These are phyloP conservation scores for Eragrostis nindensis DNA, from an alignment of 176 grass and related monocot genomes.

Conservation along the genomic window DNA sequence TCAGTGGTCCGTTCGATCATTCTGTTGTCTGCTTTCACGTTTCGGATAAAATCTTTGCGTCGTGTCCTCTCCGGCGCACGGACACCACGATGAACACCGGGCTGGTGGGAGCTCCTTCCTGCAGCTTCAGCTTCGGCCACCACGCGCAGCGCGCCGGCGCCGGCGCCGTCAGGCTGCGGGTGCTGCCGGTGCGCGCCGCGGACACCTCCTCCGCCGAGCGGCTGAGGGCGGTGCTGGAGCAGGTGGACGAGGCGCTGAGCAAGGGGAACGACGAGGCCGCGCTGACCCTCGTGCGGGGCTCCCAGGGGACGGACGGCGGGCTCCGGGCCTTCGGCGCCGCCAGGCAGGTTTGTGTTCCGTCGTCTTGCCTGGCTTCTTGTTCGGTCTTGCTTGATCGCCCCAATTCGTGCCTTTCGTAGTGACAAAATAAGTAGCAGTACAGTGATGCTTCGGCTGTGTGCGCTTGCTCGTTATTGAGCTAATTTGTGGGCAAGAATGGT, in stretches of 20 bases:
- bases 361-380: background rate
- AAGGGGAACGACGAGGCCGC: slow-evolving; percentile 65
- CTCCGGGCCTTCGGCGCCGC: slow-evolving; percentile 57
- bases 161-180: slow-evolving; percentile 8
- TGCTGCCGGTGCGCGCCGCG: slow-evolving; percentile 27
- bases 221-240: slow-evolving; percentile 45
- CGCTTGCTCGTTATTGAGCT: no score
- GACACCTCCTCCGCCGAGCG: slow-evolving; percentile 30
- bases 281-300: slow-evolving; percentile 59
- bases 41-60: background rate
- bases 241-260: slow-evolving; percentile 67
- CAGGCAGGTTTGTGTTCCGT: background rate
- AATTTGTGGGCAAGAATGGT: no score
- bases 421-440: no score
- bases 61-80: background rate
- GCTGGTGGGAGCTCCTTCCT: background rate
- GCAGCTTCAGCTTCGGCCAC: background rate
- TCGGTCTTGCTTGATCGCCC: no score
- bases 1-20: no score
- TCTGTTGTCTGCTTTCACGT: no score
- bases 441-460: no score
- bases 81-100: slow-evolving; percentile 23
- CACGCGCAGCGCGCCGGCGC: background rate
- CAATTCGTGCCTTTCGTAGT: no score
- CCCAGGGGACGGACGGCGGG: slow-evolving; percentile 49